These are phyloP conservation scores for Achaetomium macrosporum DNA, from an alignment of 2,329 filamentous ascomycete species.

Conservation along the genomic window DNA sequence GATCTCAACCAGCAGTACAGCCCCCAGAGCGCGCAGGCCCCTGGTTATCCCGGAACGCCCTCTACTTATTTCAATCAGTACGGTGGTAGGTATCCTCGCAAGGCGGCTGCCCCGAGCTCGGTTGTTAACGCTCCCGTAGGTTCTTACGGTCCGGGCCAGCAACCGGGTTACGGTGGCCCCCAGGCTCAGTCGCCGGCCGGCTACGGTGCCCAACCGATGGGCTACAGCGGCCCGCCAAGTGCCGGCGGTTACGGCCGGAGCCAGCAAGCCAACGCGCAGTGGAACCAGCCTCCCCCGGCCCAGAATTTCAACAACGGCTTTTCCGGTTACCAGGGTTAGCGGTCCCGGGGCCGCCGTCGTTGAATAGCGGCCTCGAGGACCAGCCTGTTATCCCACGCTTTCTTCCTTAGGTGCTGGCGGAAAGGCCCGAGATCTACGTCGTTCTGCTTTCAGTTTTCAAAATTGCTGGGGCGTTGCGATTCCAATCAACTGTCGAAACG, in stretches of 20 bases:
- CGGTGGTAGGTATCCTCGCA: conserved; percentile 53
- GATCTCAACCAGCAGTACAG: conserved; percentile 70
- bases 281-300: conserved; percentile 44
- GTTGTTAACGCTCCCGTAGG: conserved; percentile 47
- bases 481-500: conserved; percentile 13
- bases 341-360: background rate
- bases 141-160: conserved; percentile 46
- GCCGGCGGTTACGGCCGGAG: conserved; percentile 82
- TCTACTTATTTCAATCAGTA: conserved; percentile 91
- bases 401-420: conserved; percentile 5
- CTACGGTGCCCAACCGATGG: conserved; percentile 63
- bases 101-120: conserved; percentile 19
- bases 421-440: background rate
- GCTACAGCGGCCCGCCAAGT: conserved; percentile 65
- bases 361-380: background rate
- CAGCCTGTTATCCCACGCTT: background rate
- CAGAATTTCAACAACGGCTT: conserved; percentile 59
- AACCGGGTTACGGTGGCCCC: conserved; percentile 59
- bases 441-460: conserved; percentile 8
- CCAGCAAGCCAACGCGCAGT: conserved; percentile 53
- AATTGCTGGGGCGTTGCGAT: conserved; percentile 12
- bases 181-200: conserved; percentile 56
- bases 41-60: conserved; percentile 71
- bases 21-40: conserved; percentile 68
- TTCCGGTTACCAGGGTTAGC: conserved; percentile 56